Conservation (phyloP, 441 rosid species). For the Jatropha multifida region DNA sequence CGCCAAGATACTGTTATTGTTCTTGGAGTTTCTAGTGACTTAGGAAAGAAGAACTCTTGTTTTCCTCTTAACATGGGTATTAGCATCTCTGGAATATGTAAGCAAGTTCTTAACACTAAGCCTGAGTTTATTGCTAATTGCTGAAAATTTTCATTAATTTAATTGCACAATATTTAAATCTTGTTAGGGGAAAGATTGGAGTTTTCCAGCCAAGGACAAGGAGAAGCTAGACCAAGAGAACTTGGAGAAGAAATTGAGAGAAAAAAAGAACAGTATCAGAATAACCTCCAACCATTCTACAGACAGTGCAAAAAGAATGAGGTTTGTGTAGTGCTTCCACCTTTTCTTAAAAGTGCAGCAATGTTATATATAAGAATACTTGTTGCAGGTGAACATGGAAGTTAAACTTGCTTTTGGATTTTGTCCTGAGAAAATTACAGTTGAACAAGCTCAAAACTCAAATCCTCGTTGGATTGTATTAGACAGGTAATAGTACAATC, state of each 20-base stretch:
- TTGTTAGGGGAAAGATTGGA: conserved; percentile 47
- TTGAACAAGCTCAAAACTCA: conserved; percentile 39
- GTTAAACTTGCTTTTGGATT: conserved; percentile 51
- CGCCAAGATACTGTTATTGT: conserved; percentile 37
- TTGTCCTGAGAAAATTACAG: conserved; percentile 35
- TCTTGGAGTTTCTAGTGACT: conserved; percentile 39
- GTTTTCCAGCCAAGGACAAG: conserved; percentile 32
- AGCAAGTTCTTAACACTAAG: conserved; percentile 17
- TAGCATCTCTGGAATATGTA: conserved; percentile 37
- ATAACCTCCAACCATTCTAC: conserved; percentile 41
- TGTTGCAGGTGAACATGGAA: conserved; percentile 53
- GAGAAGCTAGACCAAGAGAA: conserved; percentile 39
- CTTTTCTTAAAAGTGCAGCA: background rate
- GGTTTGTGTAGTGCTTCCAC: conserved; percentile 15
- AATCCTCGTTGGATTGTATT: conserved; percentile 51
- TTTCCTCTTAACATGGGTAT: conserved; percentile 39
- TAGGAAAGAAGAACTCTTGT: conserved; percentile 38
- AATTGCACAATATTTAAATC: background rate
- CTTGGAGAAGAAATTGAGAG: conserved; percentile 48
- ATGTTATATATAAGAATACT: background rate
- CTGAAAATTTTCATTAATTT: no score
- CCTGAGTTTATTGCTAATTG: no score
- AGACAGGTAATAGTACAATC: conserved; percentile 34
- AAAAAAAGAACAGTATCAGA: conserved; percentile 39
- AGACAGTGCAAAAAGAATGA: conserved; percentile 45